Evolutionary conservation across 2,329 filamentous ascomycete genomes (phyloP).

Genomic region (Venturia oleaginea): DNA sequence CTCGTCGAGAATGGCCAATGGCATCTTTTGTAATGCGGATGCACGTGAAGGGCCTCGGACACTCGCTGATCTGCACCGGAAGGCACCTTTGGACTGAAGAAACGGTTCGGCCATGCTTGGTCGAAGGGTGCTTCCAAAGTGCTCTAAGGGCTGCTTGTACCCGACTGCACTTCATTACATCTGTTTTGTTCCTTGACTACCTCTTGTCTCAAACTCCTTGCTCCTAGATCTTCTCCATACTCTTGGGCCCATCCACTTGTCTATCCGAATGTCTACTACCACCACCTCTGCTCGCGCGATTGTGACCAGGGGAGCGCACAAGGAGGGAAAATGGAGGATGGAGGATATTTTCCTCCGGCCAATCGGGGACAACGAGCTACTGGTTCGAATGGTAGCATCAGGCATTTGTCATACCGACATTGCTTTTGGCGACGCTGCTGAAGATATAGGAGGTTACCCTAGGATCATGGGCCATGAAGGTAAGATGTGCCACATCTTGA

Average conservation of each 20-base stretch:
- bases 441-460: conserved; percentile 12
- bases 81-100: background rate
- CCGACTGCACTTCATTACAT: background rate
- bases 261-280: background rate
- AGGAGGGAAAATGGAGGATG: conserved; percentile 32
- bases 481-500: background rate
- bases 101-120: background rate
- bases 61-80: background rate
- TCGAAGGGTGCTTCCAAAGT: background rate
- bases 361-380: conserved; percentile 38
- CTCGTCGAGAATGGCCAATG: background rate
- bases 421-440: conserved; percentile 33
- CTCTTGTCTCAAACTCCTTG: background rate
- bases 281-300: conserved; percentile 24
- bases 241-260: background rate
- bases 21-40: background rate
- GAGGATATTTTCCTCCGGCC: conserved; percentile 29
- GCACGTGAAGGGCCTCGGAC: background rate
- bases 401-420: conserved; percentile 50
- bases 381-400: conserved; percentile 45
- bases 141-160: no score
- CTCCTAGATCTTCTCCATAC: no score
- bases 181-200: background rate
- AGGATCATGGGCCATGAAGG: conserved; percentile 14
- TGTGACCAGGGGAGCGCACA: conserved; percentile 28